Base-by-base conservation (phyloP, 768 basidiomycete genomes). In the Gymnopilus dilepis region DNA sequence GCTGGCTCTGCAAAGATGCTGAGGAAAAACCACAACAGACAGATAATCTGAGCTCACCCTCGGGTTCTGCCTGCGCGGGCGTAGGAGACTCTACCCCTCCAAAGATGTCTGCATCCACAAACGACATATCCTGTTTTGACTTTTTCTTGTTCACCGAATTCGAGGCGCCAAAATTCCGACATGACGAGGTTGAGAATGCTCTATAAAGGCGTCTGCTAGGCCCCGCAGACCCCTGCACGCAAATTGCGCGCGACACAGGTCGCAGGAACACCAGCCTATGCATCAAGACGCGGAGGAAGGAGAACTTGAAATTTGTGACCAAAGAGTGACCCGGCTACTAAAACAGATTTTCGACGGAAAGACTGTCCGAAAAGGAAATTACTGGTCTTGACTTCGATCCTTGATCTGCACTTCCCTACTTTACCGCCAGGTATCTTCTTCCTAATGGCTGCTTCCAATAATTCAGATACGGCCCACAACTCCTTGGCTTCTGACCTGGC, bases 401-500 rank as follows among this genome's bases (percentile, higher is more conserved):
- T 24, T 37, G n/a, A 26, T 38, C 37, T 37, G 22, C 47, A 28
- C 15, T n/a, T 6, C 40, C 7, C 19, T 6, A 4, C 1, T 15
- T 26, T 7, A 22, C 24, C 30, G 8, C 22, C 34, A n/a, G n/a
- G n/a, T n/a, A n/a, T n/a, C n/a, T n/a, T n/a, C 24, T 2, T 12
- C 13, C n/a, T n/a, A 24, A 40, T 47, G 30, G 67, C 67, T 59
- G 33, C 68, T 43, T 66, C 68, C 9, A 63, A 67, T 51, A 50
- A 63, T 48, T 70, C 70, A n/a, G 70, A 72, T 51, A 66, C 75
- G 15, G 53, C 67, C 4, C 64, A 67, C 40, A 79, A 78, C 58
- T 84, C 86, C 22, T 67, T 81, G 11, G 74, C 81, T 58, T 71
- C 81, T 30, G 79, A 80, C 62, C 62, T 84, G 50, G 75, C 77